phyloP scores from a whole-genome alignment of 257 asterid species.

The Nicotiana noctiflora region DNA sequence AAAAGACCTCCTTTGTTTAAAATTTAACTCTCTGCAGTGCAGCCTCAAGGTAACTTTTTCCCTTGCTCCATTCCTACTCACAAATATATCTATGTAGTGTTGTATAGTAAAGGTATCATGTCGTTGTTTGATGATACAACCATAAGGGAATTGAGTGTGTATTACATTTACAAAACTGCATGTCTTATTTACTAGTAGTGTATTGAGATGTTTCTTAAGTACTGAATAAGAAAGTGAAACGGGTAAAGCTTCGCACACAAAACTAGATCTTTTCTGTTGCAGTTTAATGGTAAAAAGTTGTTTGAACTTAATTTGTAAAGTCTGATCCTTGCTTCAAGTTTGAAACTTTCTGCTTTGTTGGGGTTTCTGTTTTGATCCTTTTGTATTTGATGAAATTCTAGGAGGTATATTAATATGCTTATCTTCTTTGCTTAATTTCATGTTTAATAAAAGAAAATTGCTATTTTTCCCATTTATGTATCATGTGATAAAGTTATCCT shows the following conservation, averaged over 20 bases:
- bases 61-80: no score
- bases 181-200: no score
- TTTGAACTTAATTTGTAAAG: no score
- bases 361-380: neutral
- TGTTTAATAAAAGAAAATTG: neutral
- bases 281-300: neutral
- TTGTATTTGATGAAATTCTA: neutral
- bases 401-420: neutral
- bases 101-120: no score
- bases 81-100: no score
- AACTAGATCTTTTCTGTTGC: neutral
- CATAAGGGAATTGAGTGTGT: neutral
- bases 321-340: neutral
- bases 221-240: neutral
- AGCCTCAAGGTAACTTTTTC: no score
- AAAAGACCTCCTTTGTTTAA: no score
- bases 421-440: neutral
- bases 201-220: neutral
- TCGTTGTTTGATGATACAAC: neutral
- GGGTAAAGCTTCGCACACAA: neutral
- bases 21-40: no score
- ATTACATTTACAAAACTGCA: no score
- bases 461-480: neutral
- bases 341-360: neutral
- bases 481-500: neutral